Evolutionary conservation across 495 filamentous ascomycete species (phyloP).

Genomic region (Xylaria scruposa): DNA sequence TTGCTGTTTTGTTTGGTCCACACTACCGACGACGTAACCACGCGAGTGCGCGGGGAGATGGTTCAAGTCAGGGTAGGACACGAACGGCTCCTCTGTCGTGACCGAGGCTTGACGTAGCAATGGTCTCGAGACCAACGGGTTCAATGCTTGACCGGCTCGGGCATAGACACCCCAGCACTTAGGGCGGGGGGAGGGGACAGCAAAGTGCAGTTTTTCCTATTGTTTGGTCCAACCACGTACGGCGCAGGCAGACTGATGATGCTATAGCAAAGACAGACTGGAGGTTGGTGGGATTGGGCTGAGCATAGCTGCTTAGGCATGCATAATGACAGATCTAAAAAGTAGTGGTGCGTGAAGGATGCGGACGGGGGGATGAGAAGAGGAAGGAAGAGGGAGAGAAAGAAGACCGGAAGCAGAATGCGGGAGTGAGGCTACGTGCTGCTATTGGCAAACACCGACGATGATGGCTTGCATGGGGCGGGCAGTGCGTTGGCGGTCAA

Average conservation of each 20-base stretch:
- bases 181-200: not conserved
- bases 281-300: constrained; percentile 23
- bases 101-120: constrained; percentile 22
- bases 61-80: constrained; percentile 4
- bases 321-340: constrained; percentile 16
- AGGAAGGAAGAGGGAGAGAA: not conserved
- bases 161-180: constrained; percentile 13
- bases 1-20: constrained; percentile 16
- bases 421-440: constrained; percentile 27
- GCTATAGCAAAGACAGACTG: constrained; percentile 14
- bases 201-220: constrained; percentile 8
- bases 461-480: constrained; percentile 24
- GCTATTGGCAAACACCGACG: constrained; percentile 26
- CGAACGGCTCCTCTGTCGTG: constrained; percentile 13
- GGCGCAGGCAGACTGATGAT: constrained; percentile 7
- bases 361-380: not conserved
- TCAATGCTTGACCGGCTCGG: constrained; percentile 17
- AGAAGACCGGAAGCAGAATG: constrained; percentile 17
- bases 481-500: constrained; percentile 29
- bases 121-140: constrained; percentile 15
- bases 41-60: not conserved
- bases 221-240: constrained; percentile 14
- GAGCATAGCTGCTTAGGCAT: constrained; percentile 22
- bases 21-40: constrained; percentile 15
- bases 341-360: constrained; percentile 1